Conservation (phyloP, 78 protist genomes). For the Cavenderia fasciculata region DNA sequence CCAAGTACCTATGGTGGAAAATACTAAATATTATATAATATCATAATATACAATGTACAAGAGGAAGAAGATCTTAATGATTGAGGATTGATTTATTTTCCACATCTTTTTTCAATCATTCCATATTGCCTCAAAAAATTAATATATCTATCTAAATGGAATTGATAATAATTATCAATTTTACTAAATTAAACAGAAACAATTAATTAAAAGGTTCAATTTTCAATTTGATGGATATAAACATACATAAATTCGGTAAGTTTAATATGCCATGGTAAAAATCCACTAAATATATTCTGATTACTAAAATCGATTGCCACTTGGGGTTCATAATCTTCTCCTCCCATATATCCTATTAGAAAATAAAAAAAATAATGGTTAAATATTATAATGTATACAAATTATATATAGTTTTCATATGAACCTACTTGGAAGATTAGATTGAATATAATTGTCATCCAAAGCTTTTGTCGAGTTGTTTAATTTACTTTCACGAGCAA, state of each 20-base stretch:
- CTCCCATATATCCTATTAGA: conserved; percentile 21
- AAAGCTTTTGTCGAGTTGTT: not conserved
- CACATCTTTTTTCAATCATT: conserved; percentile 40
- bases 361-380: too few relatives aligned
- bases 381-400: not conserved
- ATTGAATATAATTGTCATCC: conserved; percentile 20
- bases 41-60: too few relatives aligned
- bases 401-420: not conserved
- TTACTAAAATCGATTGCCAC: conserved; percentile 55
- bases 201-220: not conserved
- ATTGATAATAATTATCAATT: conserved; percentile 46
- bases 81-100: too few relatives aligned
- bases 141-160: conserved; percentile 41
- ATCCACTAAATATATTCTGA: conserved; percentile 13
- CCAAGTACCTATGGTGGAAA: conserved; percentile 70
- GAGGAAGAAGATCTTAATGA: too few relatives aligned
- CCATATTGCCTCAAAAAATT: conserved; percentile 11
- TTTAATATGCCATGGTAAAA: conserved; percentile 72
- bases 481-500: not conserved
- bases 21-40: not conserved
- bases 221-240: not conserved
- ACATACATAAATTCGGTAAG: conserved; percentile 68
- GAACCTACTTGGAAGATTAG: conserved; percentile 22
- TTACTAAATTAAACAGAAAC: not conserved
- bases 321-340: conserved; percentile 30